Evolutionary conservation across 768 basidiomycete genomes (phyloP).

Genomic region (Ramaria rubella): DNA sequence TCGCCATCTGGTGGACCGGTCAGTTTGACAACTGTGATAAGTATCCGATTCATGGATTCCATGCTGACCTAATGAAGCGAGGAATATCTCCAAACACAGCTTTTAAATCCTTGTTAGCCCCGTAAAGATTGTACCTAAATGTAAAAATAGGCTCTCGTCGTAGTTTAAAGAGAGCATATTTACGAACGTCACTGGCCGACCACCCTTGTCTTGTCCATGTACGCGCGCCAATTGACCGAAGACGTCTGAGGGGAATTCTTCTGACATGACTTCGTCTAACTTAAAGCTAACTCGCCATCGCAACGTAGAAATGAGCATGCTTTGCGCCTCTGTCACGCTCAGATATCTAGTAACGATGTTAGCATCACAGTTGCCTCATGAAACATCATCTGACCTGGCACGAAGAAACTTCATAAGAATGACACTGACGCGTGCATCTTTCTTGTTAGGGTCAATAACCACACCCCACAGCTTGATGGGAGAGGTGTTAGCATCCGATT

Average conservation of each 20-base stretch:
- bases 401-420: constrained; percentile 77
- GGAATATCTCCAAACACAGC: constrained; percentile 72
- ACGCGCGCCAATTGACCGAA: constrained; percentile 60
- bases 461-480: constrained; percentile 68
- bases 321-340: constrained; percentile 44
- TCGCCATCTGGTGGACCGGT: constrained; percentile 53
- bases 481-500: constrained; percentile 41
- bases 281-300: constrained; percentile 66
- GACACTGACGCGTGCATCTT: constrained; percentile 65
- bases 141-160: not conserved
- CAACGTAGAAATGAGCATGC: constrained; percentile 64
- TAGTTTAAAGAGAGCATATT: not conserved
- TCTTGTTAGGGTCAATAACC: constrained; percentile 49
- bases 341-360: constrained; percentile 37
- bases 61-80: constrained; percentile 62
- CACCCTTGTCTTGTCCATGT: constrained; percentile 64
- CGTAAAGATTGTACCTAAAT: constrained; percentile 72
- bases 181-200: constrained; percentile 63
- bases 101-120: constrained; percentile 57
- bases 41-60: not conserved
- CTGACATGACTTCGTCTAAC: constrained; percentile 51
- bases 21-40: constrained; percentile 5
- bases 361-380: not conserved
- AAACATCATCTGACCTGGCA: constrained; percentile 43
- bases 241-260: constrained; percentile 53